Evolutionary conservation across 2,329 filamentous ascomycete genomes (phyloP).

Genomic region (Remersonia thermophila): DNA sequence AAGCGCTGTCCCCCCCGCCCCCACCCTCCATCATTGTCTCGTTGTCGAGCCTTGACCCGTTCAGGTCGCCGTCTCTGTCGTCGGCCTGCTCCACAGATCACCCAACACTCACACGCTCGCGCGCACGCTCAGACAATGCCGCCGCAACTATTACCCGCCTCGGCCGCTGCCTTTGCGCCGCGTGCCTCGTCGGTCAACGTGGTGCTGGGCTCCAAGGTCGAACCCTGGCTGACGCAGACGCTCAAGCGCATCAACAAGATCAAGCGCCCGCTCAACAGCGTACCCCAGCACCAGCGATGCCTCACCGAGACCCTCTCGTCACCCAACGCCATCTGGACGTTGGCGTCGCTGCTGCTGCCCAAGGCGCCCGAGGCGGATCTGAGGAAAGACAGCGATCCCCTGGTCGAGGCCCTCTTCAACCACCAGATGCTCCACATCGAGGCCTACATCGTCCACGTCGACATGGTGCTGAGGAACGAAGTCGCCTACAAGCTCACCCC

Average conservation of each 20-base stretch:
- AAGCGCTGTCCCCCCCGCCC: constrained; percentile 24
- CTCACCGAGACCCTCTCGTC: constrained; percentile 89
- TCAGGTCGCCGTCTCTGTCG: too few relatives aligned
- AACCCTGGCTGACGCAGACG: constrained; percentile 93
- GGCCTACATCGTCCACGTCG: constrained; percentile 96
- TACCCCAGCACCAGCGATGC: constrained; percentile 89
- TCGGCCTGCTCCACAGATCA: too few relatives aligned
- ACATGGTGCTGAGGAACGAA: constrained; percentile 96
- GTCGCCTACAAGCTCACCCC: constrained; percentile 95
- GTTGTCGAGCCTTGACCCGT: constrained; percentile 13
- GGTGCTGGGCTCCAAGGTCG: constrained; percentile 80
- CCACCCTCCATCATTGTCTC: constrained; percentile 22
- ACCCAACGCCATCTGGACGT: constrained; percentile 82
- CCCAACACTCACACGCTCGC: too few relatives aligned
- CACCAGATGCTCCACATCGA: constrained; percentile 88
- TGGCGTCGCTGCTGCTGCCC: constrained; percentile 84
- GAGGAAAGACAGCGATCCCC: constrained; percentile 65
- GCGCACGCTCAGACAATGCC: constrained; percentile 51
- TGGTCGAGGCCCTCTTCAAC: constrained; percentile 82
- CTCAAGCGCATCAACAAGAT: constrained; percentile 94
- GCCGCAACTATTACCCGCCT: constrained; percentile 84
- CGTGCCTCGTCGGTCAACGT: constrained; percentile 84
- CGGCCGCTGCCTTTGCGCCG: constrained; percentile 90
- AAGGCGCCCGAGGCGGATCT: constrained; percentile 80
- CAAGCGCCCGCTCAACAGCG: constrained; percentile 94